Evolutionary conservation across 108 stramenopile species (phyloP).

Genomic region (Bacterosira constricta): DNA sequence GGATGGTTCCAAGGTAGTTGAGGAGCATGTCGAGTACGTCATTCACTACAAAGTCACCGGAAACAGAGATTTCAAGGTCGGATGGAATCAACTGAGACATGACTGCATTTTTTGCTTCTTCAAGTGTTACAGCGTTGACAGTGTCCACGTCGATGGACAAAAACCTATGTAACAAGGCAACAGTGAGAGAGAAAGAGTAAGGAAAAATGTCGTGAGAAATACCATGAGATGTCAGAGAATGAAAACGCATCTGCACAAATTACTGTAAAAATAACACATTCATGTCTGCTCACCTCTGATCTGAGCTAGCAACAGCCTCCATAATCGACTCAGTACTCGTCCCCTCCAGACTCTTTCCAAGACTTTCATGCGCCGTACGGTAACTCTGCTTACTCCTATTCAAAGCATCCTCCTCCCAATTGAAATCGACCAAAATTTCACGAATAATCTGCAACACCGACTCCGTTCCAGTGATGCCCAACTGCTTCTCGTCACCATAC

Average conservation of each 20-base stretch:
- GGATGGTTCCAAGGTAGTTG: constrained; percentile 95
- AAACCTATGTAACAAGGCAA: constrained; percentile 51
- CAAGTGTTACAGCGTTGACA: constrained; percentile 84
- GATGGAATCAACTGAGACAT: constrained; percentile 89
- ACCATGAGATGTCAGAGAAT: constrained; percentile 2
- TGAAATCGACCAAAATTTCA: constrained; percentile 91
- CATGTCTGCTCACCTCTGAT: constrained; percentile 65
- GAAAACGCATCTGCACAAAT: no score
- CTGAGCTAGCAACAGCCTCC: constrained; percentile 72
- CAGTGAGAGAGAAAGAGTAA: background rate
- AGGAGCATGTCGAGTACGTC: constrained; percentile 91
- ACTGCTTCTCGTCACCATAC: constrained; percentile 74
- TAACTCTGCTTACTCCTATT: constrained; percentile 92
- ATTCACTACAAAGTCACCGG: constrained; percentile 94
- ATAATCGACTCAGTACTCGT: constrained; percentile 83
- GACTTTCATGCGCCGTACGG: constrained; percentile 82
- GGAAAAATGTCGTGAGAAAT: background rate
- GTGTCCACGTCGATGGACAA: constrained; percentile 87
- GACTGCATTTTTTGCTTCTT: constrained; percentile 88
- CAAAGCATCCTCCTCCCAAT: constrained; percentile 96
- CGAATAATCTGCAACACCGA: constrained; percentile 92
- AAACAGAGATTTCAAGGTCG: constrained; percentile 89
- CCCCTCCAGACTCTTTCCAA: constrained; percentile 88
- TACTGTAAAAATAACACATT: no score
- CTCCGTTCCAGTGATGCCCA: constrained; percentile 94